phyloP scores from a whole-genome alignment of 768 basidiomycete genomes.

The Boletales sp. region DNA sequence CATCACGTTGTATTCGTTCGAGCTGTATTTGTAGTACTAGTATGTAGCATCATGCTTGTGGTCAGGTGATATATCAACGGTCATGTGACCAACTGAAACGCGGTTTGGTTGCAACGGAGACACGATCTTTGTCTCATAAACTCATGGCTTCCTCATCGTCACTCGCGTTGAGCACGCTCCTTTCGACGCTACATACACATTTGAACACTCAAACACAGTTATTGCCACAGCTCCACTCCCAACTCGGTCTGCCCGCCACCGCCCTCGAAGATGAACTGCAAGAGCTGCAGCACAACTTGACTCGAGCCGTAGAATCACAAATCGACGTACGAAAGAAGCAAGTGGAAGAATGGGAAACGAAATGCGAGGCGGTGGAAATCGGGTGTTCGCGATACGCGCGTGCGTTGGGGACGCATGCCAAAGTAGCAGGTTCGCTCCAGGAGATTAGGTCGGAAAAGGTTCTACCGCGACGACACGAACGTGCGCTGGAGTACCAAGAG shows the following conservation, averaged over 20 bases:
- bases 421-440: slow-evolving; percentile 58
- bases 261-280: slow-evolving; percentile 80
- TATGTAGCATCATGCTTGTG: no score
- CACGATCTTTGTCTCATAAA: slow-evolving; percentile 8
- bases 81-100: slow-evolving; percentile 21
- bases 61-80: slow-evolving; percentile 24
- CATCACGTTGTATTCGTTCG: not conserved
- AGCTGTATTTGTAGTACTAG: not conserved
- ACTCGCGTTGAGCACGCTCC: slow-evolving; percentile 54
- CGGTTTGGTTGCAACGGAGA: slow-evolving; percentile 23
- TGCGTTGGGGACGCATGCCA: slow-evolving; percentile 69
- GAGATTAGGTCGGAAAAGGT: slow-evolving; percentile 71
- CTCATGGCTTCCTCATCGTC: slow-evolving; percentile 31
- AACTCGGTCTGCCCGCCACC: slow-evolving; percentile 76
- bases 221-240: slow-evolving; percentile 76
- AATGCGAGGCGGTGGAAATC: slow-evolving; percentile 58
- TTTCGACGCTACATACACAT: slow-evolving; percentile 75
- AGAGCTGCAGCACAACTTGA: slow-evolving; percentile 68
- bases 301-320: slow-evolving; percentile 70
- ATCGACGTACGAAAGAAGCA: slow-evolving; percentile 68
- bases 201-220: slow-evolving; percentile 79
- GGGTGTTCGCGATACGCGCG: slow-evolving; percentile 64
- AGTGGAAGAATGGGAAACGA: slow-evolving; percentile 69
- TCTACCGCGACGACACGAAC: slow-evolving; percentile 68
- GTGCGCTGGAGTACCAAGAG: slow-evolving; percentile 68